A percentile compares a stretch with the other conserved stretches of the same genome.
Evolutionary conservation across 1,284 basidiomycete genomes (phyloP).

Genomic region (Veloporphyrellus conicus): DNA sequence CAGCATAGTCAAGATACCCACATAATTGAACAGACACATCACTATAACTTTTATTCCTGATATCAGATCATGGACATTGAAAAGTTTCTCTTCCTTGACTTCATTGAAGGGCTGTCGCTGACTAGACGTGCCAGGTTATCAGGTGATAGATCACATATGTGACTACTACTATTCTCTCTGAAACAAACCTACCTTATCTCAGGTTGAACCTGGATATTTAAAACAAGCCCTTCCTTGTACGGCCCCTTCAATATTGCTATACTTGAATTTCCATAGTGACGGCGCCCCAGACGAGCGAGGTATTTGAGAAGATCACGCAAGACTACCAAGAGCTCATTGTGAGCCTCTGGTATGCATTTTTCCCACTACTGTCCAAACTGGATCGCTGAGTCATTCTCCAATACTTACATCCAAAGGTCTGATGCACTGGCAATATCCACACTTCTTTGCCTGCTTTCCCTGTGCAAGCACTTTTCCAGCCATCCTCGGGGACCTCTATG

Average conservation of each 20-base stretch:
- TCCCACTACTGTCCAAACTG: slow-evolving; percentile 6
- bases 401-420: slow-evolving; percentile 46
- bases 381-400: not conserved
- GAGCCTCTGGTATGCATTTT: slow-evolving; percentile 62
- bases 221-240: slow-evolving; percentile 52
- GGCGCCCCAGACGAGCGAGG: slow-evolving; percentile 72
- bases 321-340: too few relatives aligned
- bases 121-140: too few relatives aligned
- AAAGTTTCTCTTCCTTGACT: too few relatives aligned
- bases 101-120: too few relatives aligned
- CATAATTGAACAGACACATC: too few relatives aligned
- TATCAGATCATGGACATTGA: too few relatives aligned
- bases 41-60: too few relatives aligned
- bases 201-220: slow-evolving; percentile 79
- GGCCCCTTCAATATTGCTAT: slow-evolving; percentile 9
- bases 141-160: slow-evolving; percentile 89
- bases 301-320: slow-evolving; percentile 68
- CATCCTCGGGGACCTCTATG: slow-evolving; percentile 82
- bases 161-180: slow-evolving; percentile 80
- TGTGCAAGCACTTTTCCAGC: slow-evolving; percentile 81
- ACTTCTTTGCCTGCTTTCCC: slow-evolving; percentile 85
- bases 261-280: slow-evolving; percentile 19
- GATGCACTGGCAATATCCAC: slow-evolving; percentile 85
- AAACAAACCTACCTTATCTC: slow-evolving; percentile 62
- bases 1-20: too few relatives aligned